A percentile compares a stretch with the other conserved stretches of the same genome.
Conservation (phyloP, 441 rosid species). For the Gossypium davidsonii region DNA sequence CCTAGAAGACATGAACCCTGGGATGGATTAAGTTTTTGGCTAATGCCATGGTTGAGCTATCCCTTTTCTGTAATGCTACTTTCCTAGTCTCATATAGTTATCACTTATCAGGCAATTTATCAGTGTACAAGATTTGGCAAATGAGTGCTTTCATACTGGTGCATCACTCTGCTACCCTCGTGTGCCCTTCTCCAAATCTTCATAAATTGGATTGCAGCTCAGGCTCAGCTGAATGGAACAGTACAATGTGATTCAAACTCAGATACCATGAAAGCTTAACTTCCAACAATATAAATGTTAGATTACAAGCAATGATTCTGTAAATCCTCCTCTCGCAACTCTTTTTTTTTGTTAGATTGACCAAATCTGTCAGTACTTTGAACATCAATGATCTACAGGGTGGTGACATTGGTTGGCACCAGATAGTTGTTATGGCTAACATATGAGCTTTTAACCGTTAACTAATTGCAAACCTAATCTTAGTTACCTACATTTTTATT, state of each 20-base stretch:
- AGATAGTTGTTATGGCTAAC: conserved; percentile 6
- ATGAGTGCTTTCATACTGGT: conserved; percentile 96
- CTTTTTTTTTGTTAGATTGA: neutral
- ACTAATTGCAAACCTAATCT: neutral
- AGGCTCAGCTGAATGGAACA: conserved; percentile 79
- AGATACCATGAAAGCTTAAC: conserved; percentile 19
- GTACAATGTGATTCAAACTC: conserved; percentile 61
- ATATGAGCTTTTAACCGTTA: neutral
- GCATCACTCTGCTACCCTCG: conserved; percentile 80
- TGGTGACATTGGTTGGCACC: conserved; percentile 8
- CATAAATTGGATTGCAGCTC: conserved; percentile 77
- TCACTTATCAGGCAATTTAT: no score
- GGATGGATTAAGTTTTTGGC: no score
- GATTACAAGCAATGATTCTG: conserved; percentile 14
- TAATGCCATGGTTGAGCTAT: no score
- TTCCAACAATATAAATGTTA: conserved; percentile 67
- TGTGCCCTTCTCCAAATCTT: conserved; percentile 60
- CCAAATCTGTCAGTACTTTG: conserved; percentile 3
- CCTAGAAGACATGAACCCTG: no score
- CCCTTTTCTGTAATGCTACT: no score
- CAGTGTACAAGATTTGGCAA: conserved; percentile 20
- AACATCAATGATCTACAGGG: neutral
- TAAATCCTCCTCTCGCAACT: neutral
- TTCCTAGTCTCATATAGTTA: no score
- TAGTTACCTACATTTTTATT: neutral